These are phyloP conservation scores for Aspergillus coremiiformis DNA, from an alignment of 495 filamentous ascomycete genomes.

Conservation along the genomic window DNA sequence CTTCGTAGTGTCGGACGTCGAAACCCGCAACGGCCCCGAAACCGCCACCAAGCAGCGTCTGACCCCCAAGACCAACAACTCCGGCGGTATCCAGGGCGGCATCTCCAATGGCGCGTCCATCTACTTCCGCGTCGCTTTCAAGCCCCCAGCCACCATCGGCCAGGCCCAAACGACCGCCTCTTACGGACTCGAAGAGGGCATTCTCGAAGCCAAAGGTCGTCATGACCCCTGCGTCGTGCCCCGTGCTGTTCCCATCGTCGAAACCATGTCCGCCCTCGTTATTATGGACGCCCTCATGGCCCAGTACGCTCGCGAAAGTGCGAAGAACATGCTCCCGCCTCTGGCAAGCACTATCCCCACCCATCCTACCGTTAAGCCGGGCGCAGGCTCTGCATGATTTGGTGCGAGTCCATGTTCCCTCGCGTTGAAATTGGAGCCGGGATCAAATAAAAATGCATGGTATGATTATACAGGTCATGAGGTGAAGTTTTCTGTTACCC, in stretches of 20 bases:
- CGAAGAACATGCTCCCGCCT: conserved; percentile 36
- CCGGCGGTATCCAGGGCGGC: conserved; percentile 91
- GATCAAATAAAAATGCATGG: not conserved
- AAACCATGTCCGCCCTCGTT: conserved; percentile 88
- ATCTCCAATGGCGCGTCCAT: conserved; percentile 92
- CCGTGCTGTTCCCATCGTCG: conserved; percentile 89
- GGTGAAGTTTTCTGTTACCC: not conserved
- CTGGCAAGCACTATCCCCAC: conserved; percentile 35
- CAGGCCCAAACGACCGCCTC: conserved; percentile 80
- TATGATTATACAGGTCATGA: not conserved
- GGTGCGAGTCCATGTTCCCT: not conserved
- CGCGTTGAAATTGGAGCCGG: not conserved
- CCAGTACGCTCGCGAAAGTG: conserved; percentile 62
- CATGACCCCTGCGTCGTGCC: conserved; percentile 97
- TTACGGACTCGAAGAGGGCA: conserved; percentile 67
- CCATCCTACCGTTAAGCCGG: conserved; percentile 12
- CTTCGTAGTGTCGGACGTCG: conserved; percentile 56
- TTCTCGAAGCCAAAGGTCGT: conserved; percentile 86
- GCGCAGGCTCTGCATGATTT: not conserved
- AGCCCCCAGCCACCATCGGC: conserved; percentile 91
- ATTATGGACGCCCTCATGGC: conserved; percentile 88
- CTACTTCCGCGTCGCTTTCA: conserved; percentile 95
- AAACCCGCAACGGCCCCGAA: conserved; percentile 22
- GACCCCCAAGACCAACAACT: conserved; percentile 92
- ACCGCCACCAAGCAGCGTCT: conserved; percentile 47